Evolutionary conservation across 1,284 basidiomycete species (phyloP).

Genomic region (Chiua sp.): DNA sequence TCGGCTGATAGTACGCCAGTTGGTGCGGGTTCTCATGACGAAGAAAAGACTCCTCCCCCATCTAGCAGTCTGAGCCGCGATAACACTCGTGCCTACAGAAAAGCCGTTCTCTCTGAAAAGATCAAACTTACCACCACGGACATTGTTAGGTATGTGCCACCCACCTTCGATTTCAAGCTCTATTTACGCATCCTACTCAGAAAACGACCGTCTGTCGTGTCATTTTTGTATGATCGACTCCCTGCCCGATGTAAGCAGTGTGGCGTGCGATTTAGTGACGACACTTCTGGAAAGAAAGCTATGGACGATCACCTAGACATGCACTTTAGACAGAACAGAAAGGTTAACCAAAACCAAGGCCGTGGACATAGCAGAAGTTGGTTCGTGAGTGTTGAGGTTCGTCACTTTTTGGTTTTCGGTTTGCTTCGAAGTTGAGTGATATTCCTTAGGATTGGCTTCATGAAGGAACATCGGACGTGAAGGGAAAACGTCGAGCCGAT

Average conservation of each 20-base stretch:
- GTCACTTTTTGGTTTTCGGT: constrained; percentile 33
- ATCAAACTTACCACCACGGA: constrained; percentile 75
- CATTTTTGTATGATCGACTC: constrained; percentile 77
- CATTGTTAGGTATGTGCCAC: constrained; percentile 66
- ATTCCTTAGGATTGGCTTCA: constrained; percentile 81
- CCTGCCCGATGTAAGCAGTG: constrained; percentile 94
- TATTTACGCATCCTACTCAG: constrained; percentile 42
- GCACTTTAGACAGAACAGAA: constrained; percentile 96
- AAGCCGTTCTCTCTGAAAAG: constrained; percentile 69
- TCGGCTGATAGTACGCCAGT: constrained; percentile 57
- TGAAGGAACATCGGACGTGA: constrained; percentile 60
- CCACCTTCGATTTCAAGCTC: constrained; percentile 1
- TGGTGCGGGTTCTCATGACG: constrained; percentile 51
- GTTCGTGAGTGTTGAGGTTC: constrained; percentile 86
- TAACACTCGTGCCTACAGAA: constrained; percentile 70
- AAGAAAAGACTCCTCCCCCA: constrained; percentile 44
- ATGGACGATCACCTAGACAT: constrained; percentile 95
- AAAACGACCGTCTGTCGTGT: constrained; percentile 62
- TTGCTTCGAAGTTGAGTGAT: constrained; percentile 19
- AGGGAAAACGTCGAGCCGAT: constrained; percentile 68
- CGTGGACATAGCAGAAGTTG: constrained; percentile 92
- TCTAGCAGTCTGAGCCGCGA: constrained; percentile 50
- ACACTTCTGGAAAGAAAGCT: constrained; percentile 70
- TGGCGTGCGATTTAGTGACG: constrained; percentile 85
- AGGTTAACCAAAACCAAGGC: constrained; percentile 83